phyloP scores from a whole-genome alignment of 2,329 filamentous ascomycete genomes.

The Chaetomiaceae sp. region DNA sequence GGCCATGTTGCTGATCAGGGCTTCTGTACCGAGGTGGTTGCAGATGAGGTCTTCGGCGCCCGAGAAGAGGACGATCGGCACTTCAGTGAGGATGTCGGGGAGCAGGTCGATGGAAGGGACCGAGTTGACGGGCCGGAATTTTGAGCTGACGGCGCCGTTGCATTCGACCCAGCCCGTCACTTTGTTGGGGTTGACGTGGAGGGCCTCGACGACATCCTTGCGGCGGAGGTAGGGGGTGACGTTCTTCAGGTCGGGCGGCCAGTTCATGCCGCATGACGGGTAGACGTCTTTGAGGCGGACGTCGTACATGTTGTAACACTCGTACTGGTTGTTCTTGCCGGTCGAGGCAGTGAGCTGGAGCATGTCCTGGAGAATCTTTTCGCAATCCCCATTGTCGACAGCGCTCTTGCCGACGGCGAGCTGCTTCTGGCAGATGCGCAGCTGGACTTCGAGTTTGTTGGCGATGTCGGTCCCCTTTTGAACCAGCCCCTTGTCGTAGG shows the following conservation, averaged over 20 bases:
- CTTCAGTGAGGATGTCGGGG: constrained; percentile 69
- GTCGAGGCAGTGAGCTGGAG: constrained; percentile 59
- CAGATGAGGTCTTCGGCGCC: constrained; percentile 93
- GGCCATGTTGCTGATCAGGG: constrained; percentile 80
- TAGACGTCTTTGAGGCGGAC: constrained; percentile 75
- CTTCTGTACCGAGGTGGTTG: constrained; percentile 92
- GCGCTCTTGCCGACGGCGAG: constrained; percentile 48
- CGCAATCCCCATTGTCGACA: constrained; percentile 69
- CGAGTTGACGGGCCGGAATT: constrained; percentile 68
- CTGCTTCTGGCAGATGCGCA: constrained; percentile 63
- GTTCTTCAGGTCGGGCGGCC: constrained; percentile 78
- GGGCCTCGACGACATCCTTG: constrained; percentile 69
- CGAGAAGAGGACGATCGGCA: constrained; percentile 83
- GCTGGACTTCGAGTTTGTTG: constrained; percentile 61
- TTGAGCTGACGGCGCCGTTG: constrained; percentile 67
- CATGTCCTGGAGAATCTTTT: constrained; percentile 69
- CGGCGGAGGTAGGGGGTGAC: constrained; percentile 83
- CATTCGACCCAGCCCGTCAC: constrained; percentile 90
- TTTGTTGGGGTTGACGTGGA: constrained; percentile 79
- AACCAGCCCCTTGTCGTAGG: constrained; percentile 71
- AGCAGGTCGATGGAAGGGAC: constrained; percentile 68
- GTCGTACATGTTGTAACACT: constrained; percentile 97
- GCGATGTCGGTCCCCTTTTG: constrained; percentile 60
- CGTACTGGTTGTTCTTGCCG: constrained; percentile 41
- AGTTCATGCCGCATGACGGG: constrained; percentile 92